Base-by-base conservation (phyloP, 257 asterid genomes). In the Galeopsis tetrahit region DNA sequence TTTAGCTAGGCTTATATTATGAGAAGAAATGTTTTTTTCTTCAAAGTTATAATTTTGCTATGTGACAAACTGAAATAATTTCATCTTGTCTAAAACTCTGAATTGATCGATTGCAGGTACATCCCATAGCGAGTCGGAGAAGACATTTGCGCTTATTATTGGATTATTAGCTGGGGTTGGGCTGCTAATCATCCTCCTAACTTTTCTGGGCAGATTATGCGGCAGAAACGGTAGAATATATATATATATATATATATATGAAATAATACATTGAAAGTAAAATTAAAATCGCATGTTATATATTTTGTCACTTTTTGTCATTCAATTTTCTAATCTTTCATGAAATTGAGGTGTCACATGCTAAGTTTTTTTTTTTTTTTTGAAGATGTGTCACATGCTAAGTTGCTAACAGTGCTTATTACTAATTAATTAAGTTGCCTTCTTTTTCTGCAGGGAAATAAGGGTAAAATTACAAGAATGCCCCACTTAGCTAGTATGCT, bases 131-230 rank as follows among this genome's bases (percentile, higher is more conserved):
- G 88, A 88, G 7, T 76, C 87, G 4, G 96, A 88, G 88, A 90
- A 90, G 83, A 90, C 93, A 81, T 88, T 87, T 74, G 93, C 97
- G 7, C 76, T 90, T 4, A 84, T 90, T 15, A 78, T 90, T 65
- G 97, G 96, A 71, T 73, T 90, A 57, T 75, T 90, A 60, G 91
- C 97, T 75, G 97, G 85, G 28, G 79, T 84, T 33, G 96, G 91
- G 9, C 70, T 90, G 61, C 55, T 88, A 53, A 90, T 90, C 64
- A 79, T 90, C 72, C 76, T 90, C 78, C 87, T 90, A 51, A 84
- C 95, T 74, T 90, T 88, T 74, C 35, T 88, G 67, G 80, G 82
- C 75, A 83, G 93, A 79, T 52, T 80, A 6, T 86, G 72, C 67
- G 76, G 78, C 3, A 84, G 89, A 78, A 82, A 85, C 68, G 96